Evolutionary conservation across 768 basidiomycete genomes (phyloP), one percentile per base, ranked within the genome.

Genomic region (Leccinum rimulosum): DNA sequence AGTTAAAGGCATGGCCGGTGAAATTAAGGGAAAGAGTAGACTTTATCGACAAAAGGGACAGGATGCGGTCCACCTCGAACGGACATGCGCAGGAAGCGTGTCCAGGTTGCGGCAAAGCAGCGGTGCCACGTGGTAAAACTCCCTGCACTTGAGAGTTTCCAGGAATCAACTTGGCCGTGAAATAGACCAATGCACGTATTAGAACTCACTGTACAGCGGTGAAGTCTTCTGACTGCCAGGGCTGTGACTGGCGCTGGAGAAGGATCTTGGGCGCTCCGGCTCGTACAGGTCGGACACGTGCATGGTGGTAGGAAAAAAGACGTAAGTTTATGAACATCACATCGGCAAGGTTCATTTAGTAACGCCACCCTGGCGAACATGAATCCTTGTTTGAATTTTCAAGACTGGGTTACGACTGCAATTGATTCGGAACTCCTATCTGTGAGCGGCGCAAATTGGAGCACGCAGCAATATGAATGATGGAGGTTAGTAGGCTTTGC

Each of bases 61-160:
- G 55, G 61, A 50, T 58, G 67, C 22, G 54, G 48, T 55, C 54
- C 69, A 69, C 30, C 35, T 56, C 53, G 67, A 14, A 59, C 59
- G 61, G 61, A 68, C 70, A 71, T 64, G 70, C 63, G 61, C 58
- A 62, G 7, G 56, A 64, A 57, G 70, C 70, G 52, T 71, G 70
- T 61, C 17, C 17, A 38, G 17, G 11, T 8, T 38, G 36, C 17
- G 36, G 36, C 36, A 17, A 38, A 38, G 36, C 36, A 36, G 48
- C 57, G 52, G 47, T 22, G 51, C 19, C 66, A 67, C 64, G 63
- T 64, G 68, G 35, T 9, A 22, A 50, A n/a, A 40, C 0, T 15
- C 14, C 58, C 17, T 33, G 49, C 6, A 22, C 38, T 14, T 6
- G 50, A 55, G 3, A 47, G 11, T 4, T 27, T 12, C 33, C 33